phyloP scores from a whole-genome alignment of 108 stramenopile species.

The Cyclostephanos tholiformis region DNA sequence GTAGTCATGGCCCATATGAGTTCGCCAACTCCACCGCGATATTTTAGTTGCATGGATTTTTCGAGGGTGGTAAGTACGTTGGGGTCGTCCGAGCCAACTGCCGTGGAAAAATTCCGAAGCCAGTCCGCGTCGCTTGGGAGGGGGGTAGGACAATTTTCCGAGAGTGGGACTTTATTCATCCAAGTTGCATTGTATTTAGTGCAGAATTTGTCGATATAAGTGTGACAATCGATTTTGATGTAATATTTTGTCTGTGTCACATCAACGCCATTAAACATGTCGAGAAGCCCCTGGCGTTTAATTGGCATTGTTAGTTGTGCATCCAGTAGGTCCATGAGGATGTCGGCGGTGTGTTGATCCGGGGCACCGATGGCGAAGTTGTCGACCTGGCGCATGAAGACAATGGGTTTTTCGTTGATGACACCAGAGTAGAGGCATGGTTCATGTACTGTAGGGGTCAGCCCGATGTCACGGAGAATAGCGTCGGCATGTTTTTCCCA shows the following conservation, averaged over 20 bases:
- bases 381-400: constrained; percentile 2
- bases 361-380: constrained; percentile 34
- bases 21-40: constrained; percentile 47
- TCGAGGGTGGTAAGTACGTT: constrained; percentile 11
- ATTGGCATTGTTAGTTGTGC: constrained; percentile 14
- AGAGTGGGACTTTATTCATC: constrained; percentile 20
- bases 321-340: constrained; percentile 6
- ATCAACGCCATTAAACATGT: constrained; percentile 46
- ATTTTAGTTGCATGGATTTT: constrained; percentile 25
- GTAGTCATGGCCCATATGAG: constrained; percentile 18
- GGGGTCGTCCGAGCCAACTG: background rate
- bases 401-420: too few relatives aligned
- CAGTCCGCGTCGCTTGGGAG: background rate
- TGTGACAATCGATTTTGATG: constrained; percentile 33
- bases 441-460: constrained; percentile 11
- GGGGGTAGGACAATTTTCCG: constrained; percentile 1
- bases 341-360: background rate
- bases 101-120: background rate
- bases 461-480: too few relatives aligned
- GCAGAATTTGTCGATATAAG: constrained; percentile 28
- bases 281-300: constrained; percentile 35
- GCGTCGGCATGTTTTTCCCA: too few relatives aligned
- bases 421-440: constrained; percentile 6
- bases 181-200: constrained; percentile 6
- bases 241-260: constrained; percentile 30